Conservation (phyloP, 805 yeast species). For the Grigorovia humatica region DNA sequence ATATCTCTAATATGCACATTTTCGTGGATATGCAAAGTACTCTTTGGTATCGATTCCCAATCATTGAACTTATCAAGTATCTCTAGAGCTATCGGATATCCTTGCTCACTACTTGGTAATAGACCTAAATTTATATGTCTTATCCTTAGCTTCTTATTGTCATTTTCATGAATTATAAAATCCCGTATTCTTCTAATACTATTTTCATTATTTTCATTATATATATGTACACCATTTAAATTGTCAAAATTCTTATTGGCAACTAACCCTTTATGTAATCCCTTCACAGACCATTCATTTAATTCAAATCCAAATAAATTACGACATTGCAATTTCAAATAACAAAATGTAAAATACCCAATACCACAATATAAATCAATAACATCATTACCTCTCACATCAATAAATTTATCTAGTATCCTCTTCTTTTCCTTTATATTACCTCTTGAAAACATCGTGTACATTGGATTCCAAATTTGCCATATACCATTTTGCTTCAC, state of each 20-base stretch:
- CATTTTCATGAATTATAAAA: constrained; percentile 4
- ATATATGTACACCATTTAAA: constrained; percentile 29
- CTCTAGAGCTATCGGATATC: constrained; percentile 44
- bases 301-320: constrained; percentile 68
- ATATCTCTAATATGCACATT: constrained; percentile 45
- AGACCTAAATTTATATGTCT: constrained; percentile 69
- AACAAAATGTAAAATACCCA: constrained; percentile 72
- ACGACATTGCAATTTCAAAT: constrained; percentile 44
- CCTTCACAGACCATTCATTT: constrained; percentile 77
- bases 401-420: constrained; percentile 35
- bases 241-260: constrained; percentile 31
- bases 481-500: constrained; percentile 60
- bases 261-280: constrained; percentile 46
- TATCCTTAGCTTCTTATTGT: constrained; percentile 22
- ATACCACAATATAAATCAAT: constrained; percentile 77
- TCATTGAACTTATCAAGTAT: constrained; percentile 8
- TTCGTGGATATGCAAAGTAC: constrained; percentile 60
- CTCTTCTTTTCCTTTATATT: constrained; percentile 73
- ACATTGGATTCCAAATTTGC: constrained; percentile 78
- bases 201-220: constrained; percentile 51
- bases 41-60: constrained; percentile 8
- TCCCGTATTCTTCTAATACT: constrained; percentile 35
- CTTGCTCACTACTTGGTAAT: constrained; percentile 55
- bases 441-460: constrained; percentile 83
- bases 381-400: constrained; percentile 34